Base-by-base conservation (phyloP, 768 basidiomycete species). In the Tylopilus rubrobrunneus region DNA sequence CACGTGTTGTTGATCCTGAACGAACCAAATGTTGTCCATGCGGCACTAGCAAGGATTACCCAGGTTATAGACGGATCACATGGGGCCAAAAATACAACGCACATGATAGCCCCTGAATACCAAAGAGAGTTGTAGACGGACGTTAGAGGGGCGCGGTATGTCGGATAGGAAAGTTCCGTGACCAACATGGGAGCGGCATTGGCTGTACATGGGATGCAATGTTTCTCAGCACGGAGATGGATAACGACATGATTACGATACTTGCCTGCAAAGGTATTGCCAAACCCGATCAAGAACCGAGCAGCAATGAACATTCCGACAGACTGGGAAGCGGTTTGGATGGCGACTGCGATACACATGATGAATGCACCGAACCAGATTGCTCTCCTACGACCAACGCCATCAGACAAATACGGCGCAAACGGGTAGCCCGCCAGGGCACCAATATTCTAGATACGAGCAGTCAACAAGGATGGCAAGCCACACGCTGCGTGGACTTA, bases 51-150 rank as follows among this genome's bases (percentile, higher is more conserved):
- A 44, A 28, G 45, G 42, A 31, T 21, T 12, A 7, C 23, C 8
- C 21, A 15, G 6, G 17, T 42, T 10, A 1, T 11, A 17, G 19
- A 9, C 3, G 15, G 17, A 12, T 29, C 29, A 42, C 12, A 19
- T 33, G 23, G 14, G 11, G 45, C 29, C 10, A 27, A 42, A 39
- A 55, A 51, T 31, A 53, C n/a, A 19, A 74, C 80, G 43, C 55
- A 82, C 83, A 90, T 65, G 66, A 91, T 89, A 54, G 87, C 79
- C 51, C 90, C 91, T n/a, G 86, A 85, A 64, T 89, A 89, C 89
- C 91, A 92, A 56, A 91, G 81, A 25, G 87, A 84, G 77, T 90
- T 89, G 75, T 87, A 90, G 46, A 82, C 73, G 1, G 87, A 84
- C 10, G 88, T 92, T 55, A 93, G 70, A 19, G 83, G 83, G 12